Percentiles rank a stretch among this genome's conserved stretches.
Conservation (phyloP, 2,329 filamentous ascomycete genomes). For the Macrophomina pseudophaseolina region DNA sequence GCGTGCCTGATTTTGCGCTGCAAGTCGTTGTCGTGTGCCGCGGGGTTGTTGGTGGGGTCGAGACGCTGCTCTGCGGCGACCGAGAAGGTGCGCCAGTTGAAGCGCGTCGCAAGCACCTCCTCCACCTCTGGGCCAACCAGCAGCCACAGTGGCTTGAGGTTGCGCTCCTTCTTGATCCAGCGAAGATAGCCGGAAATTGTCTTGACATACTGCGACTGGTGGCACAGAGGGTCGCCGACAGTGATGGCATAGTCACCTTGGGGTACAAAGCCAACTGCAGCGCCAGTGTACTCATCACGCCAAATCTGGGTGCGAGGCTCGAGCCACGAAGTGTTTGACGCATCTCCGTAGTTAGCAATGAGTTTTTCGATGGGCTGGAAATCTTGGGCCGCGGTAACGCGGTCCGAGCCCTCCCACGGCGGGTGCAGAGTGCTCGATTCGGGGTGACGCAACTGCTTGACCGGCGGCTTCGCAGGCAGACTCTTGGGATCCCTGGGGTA, state of each 20-base stretch:
- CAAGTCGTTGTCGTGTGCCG: conserved; percentile 68
- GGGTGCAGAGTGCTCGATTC: conserved; percentile 82
- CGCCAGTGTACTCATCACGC: conserved; percentile 79
- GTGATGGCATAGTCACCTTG: conserved; percentile 81
- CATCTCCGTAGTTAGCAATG: conserved; percentile 94
- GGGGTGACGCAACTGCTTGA: conserved; percentile 76
- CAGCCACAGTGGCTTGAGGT: conserved; percentile 84
- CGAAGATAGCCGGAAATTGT: conserved; percentile 77
- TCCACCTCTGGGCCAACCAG: conserved; percentile 81
- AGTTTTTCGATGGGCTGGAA: conserved; percentile 81
- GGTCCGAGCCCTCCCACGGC: conserved; percentile 63
- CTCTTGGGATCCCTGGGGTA: conserved; percentile 91
- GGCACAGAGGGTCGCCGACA: conserved; percentile 86
- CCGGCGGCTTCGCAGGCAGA: conserved; percentile 70
- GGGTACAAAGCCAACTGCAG: conserved; percentile 81
- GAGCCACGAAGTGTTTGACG: conserved; percentile 91
- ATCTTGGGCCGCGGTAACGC: conserved; percentile 54
- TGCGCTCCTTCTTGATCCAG: conserved; percentile 72
- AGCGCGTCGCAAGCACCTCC: conserved; percentile 76
- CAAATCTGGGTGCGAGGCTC: conserved; percentile 88
- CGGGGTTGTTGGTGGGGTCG: conserved; percentile 71
- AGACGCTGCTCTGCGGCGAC: conserved; percentile 89
- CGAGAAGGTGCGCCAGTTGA: conserved; percentile 87
- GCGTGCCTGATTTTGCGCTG: conserved; percentile 79
- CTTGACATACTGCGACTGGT: conserved; percentile 73